phyloP scores from a whole-genome alignment of 2,329 filamentous ascomycete species.

The Keithomyces neogunnii region DNA sequence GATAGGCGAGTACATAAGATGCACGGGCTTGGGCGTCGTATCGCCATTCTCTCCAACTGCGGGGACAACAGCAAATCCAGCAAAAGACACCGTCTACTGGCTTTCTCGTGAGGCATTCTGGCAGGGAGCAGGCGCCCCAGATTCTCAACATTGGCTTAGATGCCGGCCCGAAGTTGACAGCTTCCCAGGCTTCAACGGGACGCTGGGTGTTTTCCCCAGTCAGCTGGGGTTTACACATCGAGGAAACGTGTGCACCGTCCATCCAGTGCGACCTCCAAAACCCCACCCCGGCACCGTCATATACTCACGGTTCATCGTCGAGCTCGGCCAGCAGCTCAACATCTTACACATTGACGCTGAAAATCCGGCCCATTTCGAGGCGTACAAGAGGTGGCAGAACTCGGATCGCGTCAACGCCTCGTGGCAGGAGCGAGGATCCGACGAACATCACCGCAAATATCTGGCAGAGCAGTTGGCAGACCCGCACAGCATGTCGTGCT shows the following conservation, averaged over 20 bases:
- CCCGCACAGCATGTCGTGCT: constrained; percentile 18
- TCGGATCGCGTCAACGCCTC: constrained; percentile 19
- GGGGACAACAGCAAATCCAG: neutral
- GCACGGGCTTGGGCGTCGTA: neutral
- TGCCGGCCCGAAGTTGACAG: constrained; percentile 14
- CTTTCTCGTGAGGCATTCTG: constrained; percentile 15
- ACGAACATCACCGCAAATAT: constrained; percentile 18
- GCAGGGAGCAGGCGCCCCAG: constrained; percentile 18
- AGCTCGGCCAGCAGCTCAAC: constrained; percentile 14
- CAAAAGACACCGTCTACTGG: constrained; percentile 11
- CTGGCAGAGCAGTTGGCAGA: constrained; percentile 16
- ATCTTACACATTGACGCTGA: constrained; percentile 18
- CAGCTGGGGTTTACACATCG: constrained; percentile 17
- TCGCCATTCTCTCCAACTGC: constrained; percentile 1
- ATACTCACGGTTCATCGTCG: constrained; percentile 19
- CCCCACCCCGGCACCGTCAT: constrained; percentile 14
- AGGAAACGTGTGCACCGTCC: constrained; percentile 19
- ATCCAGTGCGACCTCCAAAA: constrained; percentile 18
- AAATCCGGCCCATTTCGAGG: constrained; percentile 15
- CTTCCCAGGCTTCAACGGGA: constrained; percentile 17
- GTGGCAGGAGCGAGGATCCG: constrained; percentile 18
- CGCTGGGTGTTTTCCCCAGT: constrained; percentile 14
- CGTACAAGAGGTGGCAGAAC: constrained; percentile 18
- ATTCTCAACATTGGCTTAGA: constrained; percentile 16
- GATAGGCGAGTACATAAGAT: neutral